Evolutionary conservation across 345 rosid species (phyloP).

Genomic region (Linum lewisii): DNA sequence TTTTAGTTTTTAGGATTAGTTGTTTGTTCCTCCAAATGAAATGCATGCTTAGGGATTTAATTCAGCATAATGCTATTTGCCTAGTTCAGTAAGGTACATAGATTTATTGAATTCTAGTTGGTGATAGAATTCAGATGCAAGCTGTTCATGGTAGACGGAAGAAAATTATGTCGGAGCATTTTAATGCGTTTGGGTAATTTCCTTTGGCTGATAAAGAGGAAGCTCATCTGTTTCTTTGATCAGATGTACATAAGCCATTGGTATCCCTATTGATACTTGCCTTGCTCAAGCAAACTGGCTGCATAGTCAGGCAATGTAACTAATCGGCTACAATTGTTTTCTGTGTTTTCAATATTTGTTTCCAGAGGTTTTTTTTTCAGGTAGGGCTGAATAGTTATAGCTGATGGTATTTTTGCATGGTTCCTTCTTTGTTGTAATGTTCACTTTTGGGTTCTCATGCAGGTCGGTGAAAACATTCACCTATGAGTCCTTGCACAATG

Average conservation of each 20-base stretch:
- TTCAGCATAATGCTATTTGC: neutral
- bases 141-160: neutral
- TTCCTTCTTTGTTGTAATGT: neutral
- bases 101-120: neutral
- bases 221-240: neutral
- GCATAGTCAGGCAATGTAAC: no score
- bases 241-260: neutral
- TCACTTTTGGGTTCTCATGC: conserved; percentile 32
- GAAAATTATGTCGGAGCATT: neutral
- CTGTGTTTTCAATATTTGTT: neutral
- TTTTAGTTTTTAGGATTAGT: neutral
- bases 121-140: neutral
- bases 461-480: conserved; percentile 91
- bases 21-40: neutral
- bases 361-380: neutral
- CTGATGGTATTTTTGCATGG: neutral
- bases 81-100: neutral
- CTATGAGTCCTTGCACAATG: conserved; percentile 73
- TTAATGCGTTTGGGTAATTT: neutral
- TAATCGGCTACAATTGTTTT: no score
- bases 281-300: neutral
- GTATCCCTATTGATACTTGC: neutral
- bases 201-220: neutral
- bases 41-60: neutral
- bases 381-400: neutral